Evolutionary conservation across 2,329 filamentous ascomycete genomes (phyloP), one percentile per base, ranked within the genome.

Genomic region (Apiospora saccharicola): DNA sequence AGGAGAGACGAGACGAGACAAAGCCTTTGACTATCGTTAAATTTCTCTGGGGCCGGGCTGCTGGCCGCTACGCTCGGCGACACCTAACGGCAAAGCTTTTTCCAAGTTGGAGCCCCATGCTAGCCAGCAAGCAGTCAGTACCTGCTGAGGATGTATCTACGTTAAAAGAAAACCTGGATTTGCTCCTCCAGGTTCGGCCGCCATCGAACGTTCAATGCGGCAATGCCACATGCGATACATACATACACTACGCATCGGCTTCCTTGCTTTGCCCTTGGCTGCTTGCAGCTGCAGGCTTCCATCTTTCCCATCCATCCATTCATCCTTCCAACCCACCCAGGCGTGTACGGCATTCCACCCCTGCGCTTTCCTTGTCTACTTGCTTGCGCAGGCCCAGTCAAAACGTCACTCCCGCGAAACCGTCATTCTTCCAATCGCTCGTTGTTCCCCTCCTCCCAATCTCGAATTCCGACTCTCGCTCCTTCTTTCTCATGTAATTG

Each of bases 251-350:
- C 51, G 51, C 51, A 34, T 57, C 26, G 51, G 51, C 51, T 37
- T 64, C 34, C 57, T 64, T 41, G 19, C 49, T 24, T 51, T 26
- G 49, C 49, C n/a, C 49, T 51, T 51, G 49, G 57, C 57, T 41
- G 57, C 57, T n/a, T 64, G 57, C 57, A 64, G 57, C 57, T 64
- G 57, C 57, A 64, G 57, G 34, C 57, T 64, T 64, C 57, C 57
- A 41, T 49, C 67, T 69, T 49, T 49, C 44, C 67, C 67, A 49
- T 49, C 67, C 44, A 19, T 69, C 67, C 67, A 19, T 69, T 43
- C 44, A 69, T 69, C 67, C 67, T 34, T 46, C 41, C n/a, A 30
- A 68, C 44, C 67, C 41, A 68, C 67, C 30, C 57, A 34, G 57
- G 34, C 34, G n/a, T 41, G 30, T 37, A 61, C 51, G 16, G 24